Base-by-base conservation (phyloP, 768 basidiomycete species). In the Suillus decipiens region DNA sequence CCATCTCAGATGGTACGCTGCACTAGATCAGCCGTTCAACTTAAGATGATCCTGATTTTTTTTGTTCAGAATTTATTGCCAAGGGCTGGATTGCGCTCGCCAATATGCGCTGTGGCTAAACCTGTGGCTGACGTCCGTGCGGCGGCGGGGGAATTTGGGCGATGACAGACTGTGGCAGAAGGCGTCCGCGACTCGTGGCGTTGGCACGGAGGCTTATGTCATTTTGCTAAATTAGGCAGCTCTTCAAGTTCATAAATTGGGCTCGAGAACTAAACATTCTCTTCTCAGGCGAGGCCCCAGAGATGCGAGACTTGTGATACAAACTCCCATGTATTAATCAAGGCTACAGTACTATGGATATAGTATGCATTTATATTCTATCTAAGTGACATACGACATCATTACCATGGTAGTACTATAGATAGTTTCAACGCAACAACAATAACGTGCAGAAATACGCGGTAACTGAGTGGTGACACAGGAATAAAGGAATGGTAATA, bases 1-100 rank as follows among this genome's bases (percentile, higher is more conserved):
- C 71, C 74, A 75, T 75, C 62, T 66, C 60, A 15, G 67, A 69
- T 67, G 69, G 67, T 45, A 5, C 39, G 17, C 33, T 39, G 42
- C n/a, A 42, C 45, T 22, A 48, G 59, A 28, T 57, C 50, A 59
- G 17, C 42, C 17, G 55, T 61, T 50, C 12, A 55, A 54, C 63
- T 50, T 47, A 64, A 39, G 56, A 31, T 42, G 39, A 57, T 57
- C 9, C 17, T 39, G 55, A 57, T 31, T 57, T 57, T 39, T 39
- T 57, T 41, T 57, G 56, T 41, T 54, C 63, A 61, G 60, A 63
- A 42, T 61, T 61, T 62, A 61, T 62, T 66, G 62, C 28, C 28
- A 28, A 28, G 64, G 59, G 65, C 62, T 67, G 61, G 47, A 68
- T 67, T 66, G 71, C 34, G 15, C 61, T 42, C 8, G 61, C 45